These are phyloP conservation scores for Lentinula boryana DNA, from an alignment of 768 basidiomycete genomes.

Conservation along the genomic window DNA sequence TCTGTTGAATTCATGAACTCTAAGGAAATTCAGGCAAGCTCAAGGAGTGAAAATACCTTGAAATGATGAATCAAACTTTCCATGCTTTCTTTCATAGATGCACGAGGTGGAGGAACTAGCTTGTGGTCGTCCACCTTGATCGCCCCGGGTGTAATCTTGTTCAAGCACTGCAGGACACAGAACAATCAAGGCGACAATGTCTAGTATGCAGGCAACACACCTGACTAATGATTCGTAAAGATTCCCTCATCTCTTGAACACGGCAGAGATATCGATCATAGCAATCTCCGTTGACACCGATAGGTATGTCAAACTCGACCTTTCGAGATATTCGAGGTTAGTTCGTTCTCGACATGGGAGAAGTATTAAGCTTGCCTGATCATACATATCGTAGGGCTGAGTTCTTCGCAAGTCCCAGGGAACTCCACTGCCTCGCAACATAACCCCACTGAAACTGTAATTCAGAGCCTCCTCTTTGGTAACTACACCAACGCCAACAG, in stretches of 20 bases:
- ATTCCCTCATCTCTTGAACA: conserved; percentile 98
- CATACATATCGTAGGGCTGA: conserved; percentile 93
- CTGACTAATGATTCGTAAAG: conserved; percentile 80
- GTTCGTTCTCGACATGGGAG: too few species aligned
- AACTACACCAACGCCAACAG: conserved; percentile 83
- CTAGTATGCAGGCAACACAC: conserved; percentile 21
- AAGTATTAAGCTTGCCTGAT: conserved; percentile 49
- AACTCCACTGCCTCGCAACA: conserved; percentile 91
- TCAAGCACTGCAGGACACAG: conserved; percentile 64
- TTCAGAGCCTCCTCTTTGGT: conserved; percentile 89
- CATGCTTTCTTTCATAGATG: conserved; percentile 99
- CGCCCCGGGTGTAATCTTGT: conserved; percentile 93
- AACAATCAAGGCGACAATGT: neutral
- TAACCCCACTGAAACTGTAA: conserved; percentile 94
- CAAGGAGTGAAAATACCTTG: conserved; percentile 47
- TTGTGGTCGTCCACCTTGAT: conserved; percentile 98
- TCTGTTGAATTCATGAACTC: conserved; percentile 30
- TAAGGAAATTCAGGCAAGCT: neutral
- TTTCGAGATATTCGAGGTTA: conserved; percentile 15
- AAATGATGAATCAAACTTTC: conserved; percentile 98
- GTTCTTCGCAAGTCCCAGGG: conserved; percentile 94
- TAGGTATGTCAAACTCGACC: conserved; percentile 98
- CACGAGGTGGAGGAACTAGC: conserved; percentile 91
- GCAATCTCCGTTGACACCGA: conserved; percentile 95
- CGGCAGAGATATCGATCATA: conserved; percentile 97